Conservation (phyloP, 768 basidiomycete genomes). For the Collybiopsis luxurians region DNA sequence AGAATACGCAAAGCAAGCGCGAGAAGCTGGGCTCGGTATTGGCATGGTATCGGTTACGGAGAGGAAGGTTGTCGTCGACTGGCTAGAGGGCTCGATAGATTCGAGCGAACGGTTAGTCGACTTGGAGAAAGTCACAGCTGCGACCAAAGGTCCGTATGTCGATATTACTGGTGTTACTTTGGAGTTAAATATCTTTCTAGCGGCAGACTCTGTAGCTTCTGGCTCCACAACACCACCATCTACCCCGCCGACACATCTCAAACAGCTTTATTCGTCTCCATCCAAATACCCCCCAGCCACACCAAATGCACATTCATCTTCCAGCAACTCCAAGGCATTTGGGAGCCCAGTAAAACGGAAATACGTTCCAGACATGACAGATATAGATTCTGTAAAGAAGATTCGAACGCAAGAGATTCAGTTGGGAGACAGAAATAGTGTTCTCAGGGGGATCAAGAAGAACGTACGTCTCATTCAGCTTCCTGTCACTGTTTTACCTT, state of each 20-base stretch:
- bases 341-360: constrained; percentile 60
- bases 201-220: constrained; percentile 30
- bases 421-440: constrained; percentile 77
- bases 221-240: constrained; percentile 49
- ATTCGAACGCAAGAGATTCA: constrained; percentile 78
- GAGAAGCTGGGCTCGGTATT: constrained; percentile 68
- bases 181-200: constrained; percentile 20
- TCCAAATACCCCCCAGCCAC: constrained; percentile 15
- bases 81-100: constrained; percentile 60
- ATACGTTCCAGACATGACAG: constrained; percentile 75
- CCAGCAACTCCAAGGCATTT: constrained; percentile 22
- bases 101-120: constrained; percentile 37
- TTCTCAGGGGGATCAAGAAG: constrained; percentile 77
- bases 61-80: constrained; percentile 82
- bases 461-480: constrained; percentile 53
- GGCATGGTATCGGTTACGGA: constrained; percentile 87
- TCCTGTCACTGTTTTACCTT: background rate
- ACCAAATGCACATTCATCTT: constrained; percentile 23
- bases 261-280: constrained; percentile 17
- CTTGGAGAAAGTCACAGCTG: constrained; percentile 45
- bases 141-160: constrained; percentile 22
- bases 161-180: background rate
- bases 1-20: constrained; percentile 86
- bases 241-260: constrained; percentile 43
- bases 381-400: constrained; percentile 84